Evolutionary conservation across 345 rosid genomes (phyloP).

Genomic region (Dipteronia sinensis): DNA sequence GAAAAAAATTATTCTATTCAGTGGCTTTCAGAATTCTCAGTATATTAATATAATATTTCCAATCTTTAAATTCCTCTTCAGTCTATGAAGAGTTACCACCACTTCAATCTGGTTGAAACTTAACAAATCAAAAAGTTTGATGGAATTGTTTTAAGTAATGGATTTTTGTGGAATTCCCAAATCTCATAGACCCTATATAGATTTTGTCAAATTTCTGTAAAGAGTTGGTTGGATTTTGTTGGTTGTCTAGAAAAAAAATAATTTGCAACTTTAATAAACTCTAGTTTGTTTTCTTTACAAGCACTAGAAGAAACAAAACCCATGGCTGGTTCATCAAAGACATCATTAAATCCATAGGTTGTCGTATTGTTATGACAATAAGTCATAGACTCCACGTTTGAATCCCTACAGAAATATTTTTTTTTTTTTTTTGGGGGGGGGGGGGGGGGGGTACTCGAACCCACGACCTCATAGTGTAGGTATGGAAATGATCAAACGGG

Average conservation of each 20-base stretch:
- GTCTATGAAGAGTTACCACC: not conserved
- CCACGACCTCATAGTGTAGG: conserved; percentile 45
- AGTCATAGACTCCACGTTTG: conserved; percentile 93
- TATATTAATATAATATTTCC: not conserved
- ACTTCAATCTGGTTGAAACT: not conserved
- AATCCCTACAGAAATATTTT: too few species aligned
- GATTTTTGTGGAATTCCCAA: too few species aligned
- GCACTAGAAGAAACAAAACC: conserved; percentile 35
- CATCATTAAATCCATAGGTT: conserved; percentile 90
- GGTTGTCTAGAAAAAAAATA: too few species aligned
- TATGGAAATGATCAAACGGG: conserved; percentile 77
- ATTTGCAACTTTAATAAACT: too few species aligned
- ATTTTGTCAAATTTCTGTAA: too few species aligned
- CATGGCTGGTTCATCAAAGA: conserved; percentile 91
- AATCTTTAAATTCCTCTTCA: not conserved
- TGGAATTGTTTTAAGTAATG: too few species aligned
- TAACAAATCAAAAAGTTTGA: not conserved
- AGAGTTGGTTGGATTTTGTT: too few species aligned
- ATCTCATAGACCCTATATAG: too few species aligned
- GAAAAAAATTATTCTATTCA: not conserved
- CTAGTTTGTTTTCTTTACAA: too few species aligned
- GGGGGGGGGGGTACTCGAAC: too few species aligned
- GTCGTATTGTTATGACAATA: too few species aligned
- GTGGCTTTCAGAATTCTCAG: not conserved
- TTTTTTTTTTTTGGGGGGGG: too few species aligned